Evolutionary conservation across 257 asterid species (phyloP).

Genomic region (Dorcoceras hygrometricum): DNA sequence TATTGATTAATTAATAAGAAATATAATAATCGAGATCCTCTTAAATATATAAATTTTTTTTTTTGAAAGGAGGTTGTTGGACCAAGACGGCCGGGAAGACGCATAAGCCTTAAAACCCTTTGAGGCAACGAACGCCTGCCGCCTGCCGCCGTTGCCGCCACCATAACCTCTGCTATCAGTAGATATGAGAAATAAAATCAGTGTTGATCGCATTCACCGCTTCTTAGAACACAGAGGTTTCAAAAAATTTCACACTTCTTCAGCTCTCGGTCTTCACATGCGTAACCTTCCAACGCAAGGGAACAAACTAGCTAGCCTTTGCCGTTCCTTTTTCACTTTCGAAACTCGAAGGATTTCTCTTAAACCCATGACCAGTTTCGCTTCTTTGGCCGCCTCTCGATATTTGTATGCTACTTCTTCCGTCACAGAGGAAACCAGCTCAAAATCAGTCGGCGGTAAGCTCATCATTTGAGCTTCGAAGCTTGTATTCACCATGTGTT

Average conservation of each 20-base stretch:
- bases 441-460: conserved; percentile 26
- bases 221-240: conserved; percentile 17
- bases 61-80: too few relatives aligned
- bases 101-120: too few relatives aligned
- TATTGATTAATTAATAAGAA: too few relatives aligned
- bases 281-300: conserved; percentile 27
- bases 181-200: conserved; percentile 32
- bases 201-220: conserved; percentile 17
- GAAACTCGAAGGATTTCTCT: conserved; percentile 12
- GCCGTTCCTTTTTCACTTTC: conserved; percentile 12
- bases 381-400: conserved; percentile 30
- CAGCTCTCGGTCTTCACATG: too few relatives aligned
- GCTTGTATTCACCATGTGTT: conserved; percentile 34
- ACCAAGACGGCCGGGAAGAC: too few relatives aligned
- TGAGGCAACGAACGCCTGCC: too few relatives aligned
- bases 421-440: conserved; percentile 13
- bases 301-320: conserved; percentile 18
- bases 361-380: conserved; percentile 29
- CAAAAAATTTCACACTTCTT: conserved; percentile 16
- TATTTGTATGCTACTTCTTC: conserved; percentile 34
- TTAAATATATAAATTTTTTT: too few relatives aligned
- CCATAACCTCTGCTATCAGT: too few relatives aligned
- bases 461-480: neutral
- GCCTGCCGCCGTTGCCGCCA: too few relatives aligned
- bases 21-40: too few relatives aligned